Base-by-base conservation (phyloP, 192 early-diverging fungal genomes). In the Coemansia interrupta region DNA sequence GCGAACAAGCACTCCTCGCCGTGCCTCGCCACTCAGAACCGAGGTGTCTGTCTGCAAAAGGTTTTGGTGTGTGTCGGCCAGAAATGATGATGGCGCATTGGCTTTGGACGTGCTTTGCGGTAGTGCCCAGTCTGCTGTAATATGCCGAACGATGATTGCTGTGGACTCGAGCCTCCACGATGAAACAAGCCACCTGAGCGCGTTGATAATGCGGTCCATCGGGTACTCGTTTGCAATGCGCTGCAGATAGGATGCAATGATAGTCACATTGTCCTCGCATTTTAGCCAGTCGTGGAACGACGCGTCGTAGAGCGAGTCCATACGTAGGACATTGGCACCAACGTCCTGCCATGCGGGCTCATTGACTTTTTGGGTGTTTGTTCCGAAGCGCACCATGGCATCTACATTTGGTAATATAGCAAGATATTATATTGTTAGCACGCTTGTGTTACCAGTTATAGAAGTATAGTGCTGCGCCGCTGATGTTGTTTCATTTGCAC, bases 271-370 rank as follows among this genome's bases (percentile, higher is more conserved):
- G 47, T 87, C 88, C 67, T 90, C 88, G 39, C 80, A 83, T 59
- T 85, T 83, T 2, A 90, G 78, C 88, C 88, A 90, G 41, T 84
- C 80, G 71, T 85, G 84, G 70, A 90, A 90, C 9, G 86, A 84
- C 44, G 88, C 86, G 44, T 87, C 88, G 51, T 90, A 90, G 3
- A 86, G 83, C 58, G 82, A 80, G 66, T 90, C 88, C 88, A 90
- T 90, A 53, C 81, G 83, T 56, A 84, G 80, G 39, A 89, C 84
- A 60, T 87, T 89, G 41, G 77, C 71, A 49, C 86, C 82, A n/a
- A 89, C 86, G 56, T 89, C 85, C 71, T 82, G 73, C 88, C 88
- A 89, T 10, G 76, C 70, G 0, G 76, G 71, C 67, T 72, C 70
- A 32, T 47, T 70, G 32, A 66, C 47, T 55, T 79, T 79, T 70